Base-by-base conservation (phyloP, 1,139 yeast species). In the Diutina rugosa region DNA sequence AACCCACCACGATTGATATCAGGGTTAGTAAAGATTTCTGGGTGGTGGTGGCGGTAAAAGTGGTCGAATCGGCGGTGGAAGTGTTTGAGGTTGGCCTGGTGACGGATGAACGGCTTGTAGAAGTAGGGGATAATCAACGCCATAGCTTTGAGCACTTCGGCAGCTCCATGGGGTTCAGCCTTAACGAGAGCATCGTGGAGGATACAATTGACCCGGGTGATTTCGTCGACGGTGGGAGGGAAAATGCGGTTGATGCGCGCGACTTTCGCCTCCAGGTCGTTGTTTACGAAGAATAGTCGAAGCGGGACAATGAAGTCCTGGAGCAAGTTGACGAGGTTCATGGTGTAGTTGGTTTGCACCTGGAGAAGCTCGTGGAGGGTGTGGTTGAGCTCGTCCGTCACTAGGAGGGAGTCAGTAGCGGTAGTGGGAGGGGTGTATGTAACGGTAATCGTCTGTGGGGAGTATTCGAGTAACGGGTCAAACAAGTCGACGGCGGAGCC, bases 191-290 rank as follows among this genome's bases (percentile, higher is more conserved):
- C 81, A 63, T 87, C 96, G 61, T 87, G 79, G 58, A 90, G 81
- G 5, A 91, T 83, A 66, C 96, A 88, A 65, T 90, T 90, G 49
- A 91, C 84, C 63, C 97, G 77, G 16, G 96, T 87, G 28, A 91
- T 84, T 70, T 91, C 98, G 69, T 91, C 98, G 41, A 91, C 87
- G 0, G 98, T 91, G 0, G 97, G 97, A 2, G 98, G 97, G 65
- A 91, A 90, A 1, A 90, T 78, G 56, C 82, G 77, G 67, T 91
- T 91, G 47, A 90, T 74, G 62, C 81, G 81, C 1, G 84, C 72
- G 9, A 89, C 83, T 0, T 78, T 80, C 12, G 81, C 67, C 41
- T 78, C 76, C 10, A 81, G 80, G 9, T 26, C 21, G 26, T 44
- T 7, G 1, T 68, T 78, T 45, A 89, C 69, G 0, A 86, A 90